Evolutionary conservation across 192 early-diverging fungal genomes (phyloP), one percentile per base, ranked within the genome.

Genomic region (Linnemannia hyalina): DNA sequence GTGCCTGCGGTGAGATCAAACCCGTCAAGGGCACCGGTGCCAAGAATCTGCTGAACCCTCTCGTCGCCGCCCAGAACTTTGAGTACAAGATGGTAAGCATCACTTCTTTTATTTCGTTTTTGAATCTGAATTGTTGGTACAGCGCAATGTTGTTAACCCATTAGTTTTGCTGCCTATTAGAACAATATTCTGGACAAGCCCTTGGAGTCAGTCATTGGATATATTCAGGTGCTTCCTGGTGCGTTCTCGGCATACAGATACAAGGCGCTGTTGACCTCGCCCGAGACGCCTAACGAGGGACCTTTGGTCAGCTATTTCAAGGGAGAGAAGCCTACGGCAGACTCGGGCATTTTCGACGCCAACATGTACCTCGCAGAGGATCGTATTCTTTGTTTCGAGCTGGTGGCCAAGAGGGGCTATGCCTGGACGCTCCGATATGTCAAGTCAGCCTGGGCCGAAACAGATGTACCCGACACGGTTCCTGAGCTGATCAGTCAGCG

Each of bases 351-450:
- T 32, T 91, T 91, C 65, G 88, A 90, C 68, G 90, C 89, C 22
- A 92, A 90, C 76, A 90, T 91, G 90, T 93, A 93, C 55, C 85
- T 93, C 71, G 95, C 95, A 23, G 95, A 96, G 88, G 95, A 96
- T 82, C 93, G 95, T 75, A 96, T 96, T 70, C 89, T 96, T 26
- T 96, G 95, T 83, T 96, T 96, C 88, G 95, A 96, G 89, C 88
- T 96, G 63, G 93, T 96, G 0, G 91, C 95, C 70, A 96, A 95
- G 74, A 75, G 73, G 18, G 80, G 88, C 41, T 88, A 89, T 49
- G 80, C 85, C 9, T 95, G 94, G 92, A 72, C 95, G 3, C 88
- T 96, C 18, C 92, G 92, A 73, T 96, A 96, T 82, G 92, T 91
- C 60, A 93, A 92, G 20, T 63, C 83, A 6, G 93, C 94, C 0